These are phyloP conservation scores for Auxenochlorella pyrenoidosa DNA, from an alignment of 139 green algal genomes.

Conservation along the genomic window DNA sequence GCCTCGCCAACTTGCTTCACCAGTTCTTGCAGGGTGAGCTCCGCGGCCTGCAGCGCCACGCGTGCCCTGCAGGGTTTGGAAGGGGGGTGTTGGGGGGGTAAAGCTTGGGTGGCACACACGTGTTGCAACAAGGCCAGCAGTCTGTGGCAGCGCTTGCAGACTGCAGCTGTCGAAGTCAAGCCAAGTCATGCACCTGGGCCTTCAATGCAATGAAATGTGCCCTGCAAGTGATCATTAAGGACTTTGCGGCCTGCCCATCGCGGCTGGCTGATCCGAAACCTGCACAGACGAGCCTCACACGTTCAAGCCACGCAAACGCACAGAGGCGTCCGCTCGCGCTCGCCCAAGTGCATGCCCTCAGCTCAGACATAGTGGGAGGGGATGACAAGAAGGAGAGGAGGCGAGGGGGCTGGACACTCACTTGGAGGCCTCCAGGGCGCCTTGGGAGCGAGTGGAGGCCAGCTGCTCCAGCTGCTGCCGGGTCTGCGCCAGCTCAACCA, in stretches of 20 bases:
- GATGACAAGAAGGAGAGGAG: neutral
- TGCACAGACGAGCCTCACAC: too few species aligned
- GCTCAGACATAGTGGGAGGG: too few species aligned
- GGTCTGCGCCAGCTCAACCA: neutral
- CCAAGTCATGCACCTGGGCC: neutral
- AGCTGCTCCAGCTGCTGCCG: slow-evolving; percentile 13
- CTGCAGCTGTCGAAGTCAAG: too few species aligned
- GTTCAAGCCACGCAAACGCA: too few species aligned
- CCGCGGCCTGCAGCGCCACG: neutral
- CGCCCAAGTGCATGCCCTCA: too few species aligned
- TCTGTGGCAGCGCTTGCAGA: too few species aligned
- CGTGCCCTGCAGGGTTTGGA: neutral
- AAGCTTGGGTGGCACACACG: neutral
- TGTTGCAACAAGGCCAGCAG: neutral
- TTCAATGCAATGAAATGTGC: neutral
- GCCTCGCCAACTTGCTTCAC: neutral
- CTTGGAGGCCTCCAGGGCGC: slow-evolving; percentile 4
- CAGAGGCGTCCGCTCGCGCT: too few species aligned
- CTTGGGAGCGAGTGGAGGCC: neutral
- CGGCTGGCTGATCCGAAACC: too few species aligned
- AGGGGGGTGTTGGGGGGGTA: neutral
- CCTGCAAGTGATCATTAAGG: too few species aligned
- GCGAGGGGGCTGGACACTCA: neutral
- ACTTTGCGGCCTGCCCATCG: too few species aligned
- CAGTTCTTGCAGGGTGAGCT: neutral